A percentile compares a stretch with the other conserved stretches of the same genome.
Conservation (phyloP, 2,329 filamentous ascomycete species). For the Chaetomium olivaceum region DNA sequence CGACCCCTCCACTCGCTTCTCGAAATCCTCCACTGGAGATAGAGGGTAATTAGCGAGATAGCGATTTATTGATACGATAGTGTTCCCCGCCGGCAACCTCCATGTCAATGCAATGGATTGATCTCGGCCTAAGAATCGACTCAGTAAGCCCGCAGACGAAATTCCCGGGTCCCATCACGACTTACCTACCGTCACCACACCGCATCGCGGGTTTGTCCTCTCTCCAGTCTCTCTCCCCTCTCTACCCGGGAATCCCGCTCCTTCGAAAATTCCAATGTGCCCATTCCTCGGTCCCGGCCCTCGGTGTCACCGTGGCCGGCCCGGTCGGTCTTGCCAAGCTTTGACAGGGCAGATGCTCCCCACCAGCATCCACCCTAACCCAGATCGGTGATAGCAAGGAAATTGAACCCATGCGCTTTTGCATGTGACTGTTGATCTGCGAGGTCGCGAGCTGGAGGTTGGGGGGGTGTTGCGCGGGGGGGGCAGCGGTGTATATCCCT, state of each 20-base stretch:
- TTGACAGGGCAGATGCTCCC: background rate
- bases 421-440: constrained; percentile 6
- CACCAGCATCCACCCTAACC: background rate
- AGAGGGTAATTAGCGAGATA: background rate
- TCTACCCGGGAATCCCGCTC: background rate
- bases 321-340: background rate
- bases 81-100: background rate
- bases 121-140: background rate
- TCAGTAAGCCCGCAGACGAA: background rate
- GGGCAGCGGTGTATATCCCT: background rate
- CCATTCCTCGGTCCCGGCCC: background rate
- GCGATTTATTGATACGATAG: background rate
- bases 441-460: background rate
- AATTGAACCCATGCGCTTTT: background rate
- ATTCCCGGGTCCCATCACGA: background rate
- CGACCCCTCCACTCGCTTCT: background rate
- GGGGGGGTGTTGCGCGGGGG: background rate
- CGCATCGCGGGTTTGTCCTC: background rate
- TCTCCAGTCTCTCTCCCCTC: too few species aligned
- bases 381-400: background rate
- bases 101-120: background rate
- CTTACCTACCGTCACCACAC: background rate
- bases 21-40: background rate
- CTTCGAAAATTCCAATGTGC: background rate
- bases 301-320: constrained; percentile 3